A percentile compares a stretch with the other conserved stretches of the same genome.
Evolutionary conservation across 2,329 filamentous ascomycete species (phyloP).

Genomic region (Colletotrichum sp.): DNA sequence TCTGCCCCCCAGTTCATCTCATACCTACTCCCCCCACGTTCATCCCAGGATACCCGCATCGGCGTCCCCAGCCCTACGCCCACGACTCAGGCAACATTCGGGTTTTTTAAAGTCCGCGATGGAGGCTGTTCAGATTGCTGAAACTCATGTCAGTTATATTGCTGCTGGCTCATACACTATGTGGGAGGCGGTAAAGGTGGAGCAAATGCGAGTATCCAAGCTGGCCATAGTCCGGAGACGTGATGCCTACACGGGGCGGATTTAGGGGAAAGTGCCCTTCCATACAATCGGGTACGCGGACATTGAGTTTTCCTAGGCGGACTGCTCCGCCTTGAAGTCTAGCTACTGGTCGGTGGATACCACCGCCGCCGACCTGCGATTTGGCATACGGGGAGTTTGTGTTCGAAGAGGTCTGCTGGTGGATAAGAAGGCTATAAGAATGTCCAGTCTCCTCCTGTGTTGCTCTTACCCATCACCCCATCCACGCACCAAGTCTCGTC

Average conservation of each 20-base stretch:
- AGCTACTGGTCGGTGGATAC: background rate
- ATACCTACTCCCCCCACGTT: background rate
- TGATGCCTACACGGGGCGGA: background rate
- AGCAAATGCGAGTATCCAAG: background rate
- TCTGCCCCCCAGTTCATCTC: background rate
- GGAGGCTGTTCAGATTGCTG: background rate
- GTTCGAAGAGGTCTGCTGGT: background rate
- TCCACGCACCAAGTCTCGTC: background rate
- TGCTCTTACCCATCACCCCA: fast-evolving
- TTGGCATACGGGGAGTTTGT: background rate
- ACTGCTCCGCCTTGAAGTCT: background rate
- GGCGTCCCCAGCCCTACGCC: background rate
- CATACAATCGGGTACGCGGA: background rate
- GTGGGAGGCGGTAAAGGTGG: background rate
- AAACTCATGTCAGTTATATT: background rate
- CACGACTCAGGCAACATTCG: background rate
- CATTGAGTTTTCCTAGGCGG: background rate
- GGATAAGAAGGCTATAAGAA: background rate
- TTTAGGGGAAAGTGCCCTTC: background rate
- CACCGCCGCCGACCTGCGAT: background rate
- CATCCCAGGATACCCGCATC: background rate
- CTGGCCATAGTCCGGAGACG: background rate
- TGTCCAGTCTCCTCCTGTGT: background rate
- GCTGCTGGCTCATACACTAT: background rate
- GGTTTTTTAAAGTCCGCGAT: background rate